Evolutionary conservation across 2,329 filamentous ascomycete genomes (phyloP).

Genomic region (Mycogone perniciosa): DNA sequence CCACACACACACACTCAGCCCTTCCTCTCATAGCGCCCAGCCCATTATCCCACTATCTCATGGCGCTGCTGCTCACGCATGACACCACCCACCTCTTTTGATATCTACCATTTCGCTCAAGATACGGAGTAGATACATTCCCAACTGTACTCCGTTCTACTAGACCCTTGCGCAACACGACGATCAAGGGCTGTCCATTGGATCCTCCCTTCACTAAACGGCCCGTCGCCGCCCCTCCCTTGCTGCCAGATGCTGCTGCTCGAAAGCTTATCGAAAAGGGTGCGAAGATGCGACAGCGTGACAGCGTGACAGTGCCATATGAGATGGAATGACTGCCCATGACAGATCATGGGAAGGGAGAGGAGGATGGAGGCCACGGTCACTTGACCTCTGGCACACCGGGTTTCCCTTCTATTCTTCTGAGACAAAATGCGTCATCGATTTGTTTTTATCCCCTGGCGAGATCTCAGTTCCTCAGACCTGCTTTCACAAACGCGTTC

Average conservation of each 20-base stretch:
- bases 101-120: neutral
- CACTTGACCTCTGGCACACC: neutral
- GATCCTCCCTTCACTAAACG: conserved; percentile 1
- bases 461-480: too few relatives aligned
- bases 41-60: conserved; percentile 6
- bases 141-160: neutral
- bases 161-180: too few relatives aligned
- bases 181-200: neutral
- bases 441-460: neutral
- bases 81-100: neutral
- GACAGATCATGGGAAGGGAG: conserved; percentile 8
- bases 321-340: neutral
- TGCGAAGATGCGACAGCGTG: conserved; percentile 13
- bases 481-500: too few relatives aligned
- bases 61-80: conserved; percentile 9
- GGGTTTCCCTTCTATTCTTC: neutral
- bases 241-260: conserved; percentile 9
- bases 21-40: conserved; percentile 3
- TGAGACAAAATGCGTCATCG: conserved; percentile 9
- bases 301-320: neutral
- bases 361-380: neutral
- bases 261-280: conserved; percentile 10
- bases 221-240: conserved; percentile 3
- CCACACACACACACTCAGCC: neutral
- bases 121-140: neutral